Evolutionary conservation across 139 green algal genomes (phyloP).

Genomic region (Coelastrella sp.): DNA sequence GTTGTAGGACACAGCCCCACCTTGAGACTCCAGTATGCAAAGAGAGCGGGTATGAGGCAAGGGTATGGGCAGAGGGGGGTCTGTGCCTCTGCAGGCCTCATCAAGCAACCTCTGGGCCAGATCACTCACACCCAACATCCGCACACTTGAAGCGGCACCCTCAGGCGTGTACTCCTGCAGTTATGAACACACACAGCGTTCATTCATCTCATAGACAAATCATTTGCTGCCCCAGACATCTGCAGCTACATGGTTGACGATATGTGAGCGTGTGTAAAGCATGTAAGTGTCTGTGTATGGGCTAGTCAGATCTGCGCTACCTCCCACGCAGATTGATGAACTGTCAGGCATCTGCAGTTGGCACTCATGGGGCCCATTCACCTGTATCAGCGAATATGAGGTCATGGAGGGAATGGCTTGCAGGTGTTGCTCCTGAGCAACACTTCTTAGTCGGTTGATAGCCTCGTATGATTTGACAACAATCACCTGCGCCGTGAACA

Average conservation of each 20-base stretch:
- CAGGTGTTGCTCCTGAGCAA: constrained; percentile 1
- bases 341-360: too few relatives aligned
- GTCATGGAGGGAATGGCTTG: constrained; percentile 54
- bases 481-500: constrained; percentile 56
- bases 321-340: too few relatives aligned
- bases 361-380: not conserved
- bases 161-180: constrained; percentile 17
- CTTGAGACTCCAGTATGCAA: not conserved
- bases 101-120: constrained; percentile 56
- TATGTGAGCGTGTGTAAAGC: too few relatives aligned
- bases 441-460: constrained; percentile 48
- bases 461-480: constrained; percentile 55
- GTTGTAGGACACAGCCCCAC: not conserved
- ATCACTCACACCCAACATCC: constrained; percentile 48
- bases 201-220: too few relatives aligned
- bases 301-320: too few relatives aligned
- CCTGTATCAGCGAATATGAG: constrained; percentile 54
- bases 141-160: not conserved
- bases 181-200: too few relatives aligned
- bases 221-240: too few relatives aligned
- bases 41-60: constrained; percentile 71
- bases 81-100: constrained; percentile 61
- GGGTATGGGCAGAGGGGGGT: constrained; percentile 64
- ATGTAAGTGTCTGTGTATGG: too few relatives aligned
- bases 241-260: too few relatives aligned